Percentiles rank a stretch among this genome's conserved stretches.
phyloP scores from a whole-genome alignment of 768 basidiomycete genomes.

The Pleurotus ostreatus region DNA sequence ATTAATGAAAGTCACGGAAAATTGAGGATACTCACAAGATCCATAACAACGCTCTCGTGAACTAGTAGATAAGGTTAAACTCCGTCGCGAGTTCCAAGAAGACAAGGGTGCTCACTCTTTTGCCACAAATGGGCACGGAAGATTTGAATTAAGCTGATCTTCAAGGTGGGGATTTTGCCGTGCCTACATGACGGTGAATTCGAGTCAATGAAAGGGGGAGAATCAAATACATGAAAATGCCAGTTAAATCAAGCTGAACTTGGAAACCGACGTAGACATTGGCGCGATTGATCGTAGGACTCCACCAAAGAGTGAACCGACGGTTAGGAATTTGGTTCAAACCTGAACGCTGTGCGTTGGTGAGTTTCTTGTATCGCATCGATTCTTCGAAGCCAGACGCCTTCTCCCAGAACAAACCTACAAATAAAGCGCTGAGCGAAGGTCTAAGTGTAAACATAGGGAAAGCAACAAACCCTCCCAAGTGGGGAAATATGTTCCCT shows the following conservation, averaged over 20 bases:
- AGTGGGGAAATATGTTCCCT: slow-evolving; percentile 96
- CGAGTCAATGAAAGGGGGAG: neutral
- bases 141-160: slow-evolving; percentile 99
- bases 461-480: slow-evolving; percentile 69
- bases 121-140: slow-evolving; percentile 99
- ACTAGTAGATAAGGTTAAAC: slow-evolving; percentile 36
- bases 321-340: slow-evolving; percentile 97
- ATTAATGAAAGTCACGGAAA: neutral
- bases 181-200: slow-evolving; percentile 48
- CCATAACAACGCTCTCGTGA: slow-evolving; percentile 91
- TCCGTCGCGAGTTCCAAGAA: slow-evolving; percentile 9
- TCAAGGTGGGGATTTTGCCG: slow-evolving; percentile 96
- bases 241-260: slow-evolving; percentile 96
- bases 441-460: neutral
- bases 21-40: slow-evolving; percentile 47
- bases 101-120: slow-evolving; percentile 69
- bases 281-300: slow-evolving; percentile 97
- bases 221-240: slow-evolving; percentile 79
- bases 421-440: slow-evolving; percentile 5
- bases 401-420: slow-evolving; percentile 96
- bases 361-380: slow-evolving; percentile 94
- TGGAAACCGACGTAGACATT: slow-evolving; percentile 99
- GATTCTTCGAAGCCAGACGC: slow-evolving; percentile 96
- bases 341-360: slow-evolving; percentile 98
- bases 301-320: slow-evolving; percentile 99